Conservation (phyloP, 192 early-diverging fungal genomes). For the Mortierella hygrophila region DNA sequence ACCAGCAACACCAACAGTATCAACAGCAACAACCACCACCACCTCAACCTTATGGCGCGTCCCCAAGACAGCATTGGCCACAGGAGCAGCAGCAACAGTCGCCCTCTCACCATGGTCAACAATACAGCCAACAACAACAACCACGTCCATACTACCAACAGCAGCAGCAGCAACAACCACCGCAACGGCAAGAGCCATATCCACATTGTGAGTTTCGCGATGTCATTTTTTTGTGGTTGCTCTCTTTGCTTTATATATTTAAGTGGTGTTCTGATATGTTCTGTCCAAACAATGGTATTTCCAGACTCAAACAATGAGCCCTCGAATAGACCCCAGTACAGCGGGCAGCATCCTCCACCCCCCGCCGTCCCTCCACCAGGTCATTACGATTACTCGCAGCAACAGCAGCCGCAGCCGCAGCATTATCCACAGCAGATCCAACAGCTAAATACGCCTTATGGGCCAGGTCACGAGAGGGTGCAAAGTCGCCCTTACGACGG, state of each 20-base stretch:
- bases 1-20: background rate
- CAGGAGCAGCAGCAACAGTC: background rate
- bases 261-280: background rate
- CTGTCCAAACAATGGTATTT: background rate
- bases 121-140: background rate
- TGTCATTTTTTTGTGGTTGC: background rate
- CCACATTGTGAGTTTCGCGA: slow-evolving; percentile 28
- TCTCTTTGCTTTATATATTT: background rate
- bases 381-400: slow-evolving; percentile 3
- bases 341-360: slow-evolving; percentile 3
- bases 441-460: background rate
- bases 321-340: background rate
- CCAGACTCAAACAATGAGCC: slow-evolving; percentile 5
- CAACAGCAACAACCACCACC: background rate
- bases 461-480: background rate
- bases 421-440: background rate
- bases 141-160: background rate
- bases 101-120: background rate
- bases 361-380: background rate
- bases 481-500: background rate
- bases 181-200: background rate
- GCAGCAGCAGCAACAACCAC: background rate
- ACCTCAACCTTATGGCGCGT: background rate
- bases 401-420: background rate
- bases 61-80: background rate